Base-by-base conservation (phyloP, 2,329 filamentous ascomycete species). In the Cadophora gregata region DNA sequence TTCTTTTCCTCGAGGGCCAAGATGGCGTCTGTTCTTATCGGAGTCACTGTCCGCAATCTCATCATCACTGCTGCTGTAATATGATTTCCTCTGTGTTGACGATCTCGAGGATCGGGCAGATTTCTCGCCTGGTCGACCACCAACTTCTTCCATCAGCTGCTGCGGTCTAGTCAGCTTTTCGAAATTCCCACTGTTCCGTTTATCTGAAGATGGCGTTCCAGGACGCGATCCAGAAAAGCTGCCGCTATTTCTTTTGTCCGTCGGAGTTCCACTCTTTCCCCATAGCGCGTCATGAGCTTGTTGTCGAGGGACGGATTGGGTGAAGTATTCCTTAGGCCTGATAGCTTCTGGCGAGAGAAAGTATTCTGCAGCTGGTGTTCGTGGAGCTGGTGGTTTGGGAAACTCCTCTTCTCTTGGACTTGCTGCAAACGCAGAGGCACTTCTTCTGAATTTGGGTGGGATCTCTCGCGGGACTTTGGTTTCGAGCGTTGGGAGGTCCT, bases 331-430 rank as follows among this genome's bases (percentile, higher is more conserved):
- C 51, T 73, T 74, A 1, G 53, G 59, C 51, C 68, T 64, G 48
- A 81, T 76, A 5, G 80, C 73, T 68, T 85, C 83, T 29, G 84
- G 83, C 8, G 84, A 83, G 21, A 84, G 76, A 59, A 81, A 79
- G 31, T 77, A 80, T 33, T 81, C 81, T 29, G 74, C 77, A 9
- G 68, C 50, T 19, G 70, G 67, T 9, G 71, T 71, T n/a, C 68
- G 45, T 78, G 48, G 63, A 19, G 58, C n/a, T 53, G 60, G 6
- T 80, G 48, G 25, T 50, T 63, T 79, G 9, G 73, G 67, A 45
- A 69, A 69, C 7, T 64, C 63, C 14, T 73, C 71, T 14, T 74
- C 70, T 56, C 59, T 69, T 1, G 71, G 62, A n/a, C 62, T 66
- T 4, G 48, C 62, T 36, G 69, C 59, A 62, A 67, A 75, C 16